Conservation (phyloP, 2,329 filamentous ascomycete genomes). For the Hypocreales sp. region DNA sequence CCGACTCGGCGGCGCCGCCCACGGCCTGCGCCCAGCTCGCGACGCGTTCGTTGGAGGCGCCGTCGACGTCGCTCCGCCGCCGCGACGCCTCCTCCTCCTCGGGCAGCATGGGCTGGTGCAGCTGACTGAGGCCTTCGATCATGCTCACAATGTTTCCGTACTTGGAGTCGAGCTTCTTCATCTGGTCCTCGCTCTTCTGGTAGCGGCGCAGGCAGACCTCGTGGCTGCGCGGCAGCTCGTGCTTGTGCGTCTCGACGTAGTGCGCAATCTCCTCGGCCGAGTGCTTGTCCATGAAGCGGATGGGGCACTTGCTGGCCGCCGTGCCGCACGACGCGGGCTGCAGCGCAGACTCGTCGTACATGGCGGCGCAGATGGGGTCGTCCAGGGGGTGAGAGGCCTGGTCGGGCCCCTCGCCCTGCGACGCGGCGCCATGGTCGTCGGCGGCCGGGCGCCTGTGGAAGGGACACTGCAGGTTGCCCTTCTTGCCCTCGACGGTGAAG, state of each 20-base stretch:
- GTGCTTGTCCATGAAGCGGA: slow-evolving; percentile 83
- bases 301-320: slow-evolving; percentile 60
- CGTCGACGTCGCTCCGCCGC: slow-evolving; percentile 27
- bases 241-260: slow-evolving; percentile 91
- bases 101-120: slow-evolving; percentile 78
- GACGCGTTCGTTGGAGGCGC: slow-evolving; percentile 52
- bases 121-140: slow-evolving; percentile 78
- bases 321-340: slow-evolving; percentile 34
- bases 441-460: slow-evolving; percentile 40
- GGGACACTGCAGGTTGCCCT: slow-evolving; percentile 66
- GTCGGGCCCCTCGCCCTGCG: slow-evolving; percentile 15
- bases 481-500: slow-evolving; percentile 75
- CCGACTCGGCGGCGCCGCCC: slow-evolving; percentile 31
- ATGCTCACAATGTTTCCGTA: slow-evolving; percentile 87
- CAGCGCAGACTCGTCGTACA: slow-evolving; percentile 43
- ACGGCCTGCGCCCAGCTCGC: slow-evolving; percentile 77
- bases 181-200: slow-evolving; percentile 71
- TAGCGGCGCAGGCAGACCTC: slow-evolving; percentile 84
- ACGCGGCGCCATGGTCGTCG: slow-evolving; percentile 12
- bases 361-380: slow-evolving; percentile 49
- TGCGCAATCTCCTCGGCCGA: slow-evolving; percentile 84
- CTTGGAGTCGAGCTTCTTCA: slow-evolving; percentile 81
- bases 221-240: slow-evolving; percentile 85
- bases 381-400: slow-evolving; percentile 30
- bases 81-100: slow-evolving; percentile 29